phyloP scores from a whole-genome alignment of 345 rosid species.

The Carallia pectinifolia region DNA sequence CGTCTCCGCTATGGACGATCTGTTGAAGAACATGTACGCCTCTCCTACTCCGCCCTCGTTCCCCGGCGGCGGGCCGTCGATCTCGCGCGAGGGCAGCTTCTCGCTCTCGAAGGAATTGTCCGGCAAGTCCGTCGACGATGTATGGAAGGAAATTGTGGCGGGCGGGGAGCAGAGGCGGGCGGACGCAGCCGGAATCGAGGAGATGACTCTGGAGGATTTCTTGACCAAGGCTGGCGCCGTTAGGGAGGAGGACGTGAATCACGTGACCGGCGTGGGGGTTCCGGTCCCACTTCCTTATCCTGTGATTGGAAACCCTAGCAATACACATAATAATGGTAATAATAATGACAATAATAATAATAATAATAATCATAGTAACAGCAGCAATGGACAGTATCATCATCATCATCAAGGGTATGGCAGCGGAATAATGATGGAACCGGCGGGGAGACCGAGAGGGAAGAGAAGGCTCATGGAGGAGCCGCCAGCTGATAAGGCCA shows the following conservation, averaged over 20 bases:
- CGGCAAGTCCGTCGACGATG: slow-evolving; percentile 47
- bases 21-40: slow-evolving; percentile 48
- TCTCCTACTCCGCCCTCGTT: slow-evolving; percentile 21
- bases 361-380: neutral
- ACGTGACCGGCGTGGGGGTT: slow-evolving; percentile 24
- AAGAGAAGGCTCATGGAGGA: slow-evolving; percentile 50
- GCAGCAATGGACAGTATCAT: slow-evolving; percentile 12
- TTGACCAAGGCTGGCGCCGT: slow-evolving; percentile 47
- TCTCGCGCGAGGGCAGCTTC: slow-evolving; percentile 9
- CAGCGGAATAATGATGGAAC: slow-evolving; percentile 5
- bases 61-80: slow-evolving; percentile 16
- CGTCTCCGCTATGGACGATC: slow-evolving; percentile 48
- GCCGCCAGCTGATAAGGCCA: slow-evolving; percentile 61
- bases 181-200: slow-evolving; percentile 14
- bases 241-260: slow-evolving; percentile 47
- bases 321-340: neutral
- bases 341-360: neutral
- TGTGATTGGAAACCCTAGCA: neutral
- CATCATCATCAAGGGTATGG: neutral
- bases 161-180: slow-evolving; percentile 30
- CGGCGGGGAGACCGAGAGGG: slow-evolving; percentile 39
- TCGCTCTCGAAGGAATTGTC: too few relatives aligned
- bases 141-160: slow-evolving; percentile 60
- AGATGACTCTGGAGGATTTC: slow-evolving; percentile 58
- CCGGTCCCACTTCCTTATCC: slow-evolving; percentile 19